Base-by-base conservation (phyloP, 2,329 filamentous ascomycete species). In the Pseudopyricularia cyperi region DNA sequence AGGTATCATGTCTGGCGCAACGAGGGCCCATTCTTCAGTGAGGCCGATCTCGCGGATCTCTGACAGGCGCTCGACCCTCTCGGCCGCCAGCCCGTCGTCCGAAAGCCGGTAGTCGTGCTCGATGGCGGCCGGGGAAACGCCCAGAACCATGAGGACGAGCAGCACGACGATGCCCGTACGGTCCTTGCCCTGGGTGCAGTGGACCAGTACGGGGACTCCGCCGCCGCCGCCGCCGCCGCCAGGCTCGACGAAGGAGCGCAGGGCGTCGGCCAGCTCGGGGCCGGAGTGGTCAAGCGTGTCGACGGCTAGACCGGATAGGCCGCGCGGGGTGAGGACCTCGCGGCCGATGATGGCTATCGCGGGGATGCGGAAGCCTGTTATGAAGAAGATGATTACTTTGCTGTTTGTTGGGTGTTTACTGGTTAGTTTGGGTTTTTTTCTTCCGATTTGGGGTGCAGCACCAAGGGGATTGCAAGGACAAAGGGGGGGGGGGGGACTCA, bases 141-240 rank as follows among this genome's bases (percentile, higher is more conserved):
- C 68, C 3, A 86, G 71, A 11, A 86, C 68, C 60, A 91, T 72
- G 19, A 94, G 68, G 0, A 85, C 66, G 4, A 95, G 69, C 39
- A 85, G 70, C 5, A 88, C 71, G 11, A 87, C 71, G 12, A 95
- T 69, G 0, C 89, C 89, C 1, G 81, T 89, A 2, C 89, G 78
- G 62, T 95, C 89, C 63, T 95, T 95, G 53, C 89, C 89, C 61
- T 94, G 88, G 1, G 89, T 93, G 65, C 89, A 95, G 65, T 95
- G 88, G 2, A 93, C 69, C 7, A 95, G 63, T 1, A 82, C 66
- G 0, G 89, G 88, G 56, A 82, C n/a, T n/a, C n/a, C n/a, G n/a
- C n/a, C n/a, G n/a, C n/a, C n/a, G n/a, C n/a, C n/a, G n/a, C n/a
- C n/a, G n/a, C n/a, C 80, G 15, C 51, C 50, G 4, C 24, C n/a